Conservation (phyloP, 2,329 filamentous ascomycete genomes). For the Penicillium griseofulvum region DNA sequence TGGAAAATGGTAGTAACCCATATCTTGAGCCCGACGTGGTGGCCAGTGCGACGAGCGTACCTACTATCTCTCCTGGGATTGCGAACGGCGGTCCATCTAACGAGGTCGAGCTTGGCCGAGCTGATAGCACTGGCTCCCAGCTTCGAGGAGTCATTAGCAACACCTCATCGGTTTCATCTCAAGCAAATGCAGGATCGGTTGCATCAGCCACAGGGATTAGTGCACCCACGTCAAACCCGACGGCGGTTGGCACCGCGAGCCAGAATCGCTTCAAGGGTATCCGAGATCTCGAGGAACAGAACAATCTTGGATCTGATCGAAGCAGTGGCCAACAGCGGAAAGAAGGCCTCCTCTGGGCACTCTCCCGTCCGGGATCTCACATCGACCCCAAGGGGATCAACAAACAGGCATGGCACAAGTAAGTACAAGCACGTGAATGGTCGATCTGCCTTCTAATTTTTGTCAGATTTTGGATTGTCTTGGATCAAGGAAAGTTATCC, state of each 20-base stretch:
- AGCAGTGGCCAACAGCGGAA: conserved; percentile 69
- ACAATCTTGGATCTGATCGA: conserved; percentile 57
- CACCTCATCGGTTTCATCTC: conserved; percentile 46
- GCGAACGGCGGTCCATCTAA: conserved; percentile 55
- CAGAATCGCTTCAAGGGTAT: conserved; percentile 79
- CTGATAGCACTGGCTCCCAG: conserved; percentile 72
- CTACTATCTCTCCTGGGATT: conserved; percentile 34
- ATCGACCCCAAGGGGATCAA: conserved; percentile 93
- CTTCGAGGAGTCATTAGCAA: conserved; percentile 53
- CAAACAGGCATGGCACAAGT: conserved; percentile 99
- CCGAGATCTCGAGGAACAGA: conserved; percentile 84
- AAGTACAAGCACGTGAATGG: conserved; percentile 42
- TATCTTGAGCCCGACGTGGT: conserved; percentile 68
- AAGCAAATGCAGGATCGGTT: conserved; percentile 36
- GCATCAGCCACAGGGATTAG: conserved; percentile 24
- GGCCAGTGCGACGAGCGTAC: conserved; percentile 38
- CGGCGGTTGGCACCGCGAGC: conserved; percentile 30
- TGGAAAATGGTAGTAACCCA: conserved; percentile 81
- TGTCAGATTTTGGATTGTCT: conserved; percentile 89
- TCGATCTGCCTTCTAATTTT: not conserved
- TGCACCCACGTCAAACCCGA: conserved; percentile 21
- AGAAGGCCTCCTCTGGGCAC: conserved; percentile 90
- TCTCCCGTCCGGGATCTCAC: conserved; percentile 89
- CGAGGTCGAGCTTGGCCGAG: conserved; percentile 68
- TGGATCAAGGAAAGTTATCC: conserved; percentile 93